These are phyloP conservation scores for Colletotrichum spaethianum DNA, from an alignment of 2,329 filamentous ascomycete genomes.

Conservation along the genomic window DNA sequence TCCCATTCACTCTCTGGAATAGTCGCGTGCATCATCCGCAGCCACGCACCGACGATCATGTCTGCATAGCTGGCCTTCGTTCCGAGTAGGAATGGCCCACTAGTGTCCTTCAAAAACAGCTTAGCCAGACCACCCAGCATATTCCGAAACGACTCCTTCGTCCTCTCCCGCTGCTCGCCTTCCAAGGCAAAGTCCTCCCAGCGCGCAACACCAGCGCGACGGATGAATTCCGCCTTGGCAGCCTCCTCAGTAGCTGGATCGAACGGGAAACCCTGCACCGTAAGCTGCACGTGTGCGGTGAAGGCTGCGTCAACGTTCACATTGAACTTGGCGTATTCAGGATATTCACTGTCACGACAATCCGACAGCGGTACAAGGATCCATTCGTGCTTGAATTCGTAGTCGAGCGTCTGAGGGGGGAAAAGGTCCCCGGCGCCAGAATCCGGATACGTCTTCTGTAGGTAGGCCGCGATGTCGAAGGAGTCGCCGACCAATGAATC, in stretches of 20 bases:
- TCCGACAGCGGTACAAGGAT: conserved; percentile 55
- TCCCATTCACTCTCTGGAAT: conserved; percentile 64
- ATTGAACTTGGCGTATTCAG: conserved; percentile 67
- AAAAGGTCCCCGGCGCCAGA: conserved; percentile 64
- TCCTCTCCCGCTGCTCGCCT: conserved; percentile 56
- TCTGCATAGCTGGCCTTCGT: conserved; percentile 65
- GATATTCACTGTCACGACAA: conserved; percentile 44
- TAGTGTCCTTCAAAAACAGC: conserved; percentile 54
- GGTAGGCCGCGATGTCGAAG: conserved; percentile 75
- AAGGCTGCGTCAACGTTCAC: conserved; percentile 68
- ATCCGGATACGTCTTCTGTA: conserved; percentile 66
- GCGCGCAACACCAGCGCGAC: conserved; percentile 58
- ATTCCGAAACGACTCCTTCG: conserved; percentile 56
- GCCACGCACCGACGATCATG: conserved; percentile 70
- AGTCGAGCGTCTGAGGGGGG: conserved; percentile 59
- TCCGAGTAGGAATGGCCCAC: conserved; percentile 66
- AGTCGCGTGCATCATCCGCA: conserved; percentile 59
- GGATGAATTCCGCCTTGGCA: conserved; percentile 62
- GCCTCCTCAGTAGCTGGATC: conserved; percentile 62
- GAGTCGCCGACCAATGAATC: conserved; percentile 67
- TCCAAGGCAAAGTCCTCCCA: conserved; percentile 61
- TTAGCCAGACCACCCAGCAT: conserved; percentile 58
- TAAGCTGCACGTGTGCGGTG: conserved; percentile 59
- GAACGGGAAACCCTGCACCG: conserved; percentile 60
- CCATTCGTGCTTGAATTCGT: conserved; percentile 48